Evolutionary conservation across 2,329 filamentous ascomycete genomes (phyloP).

Genomic region (Colletotrichum viniferum): DNA sequence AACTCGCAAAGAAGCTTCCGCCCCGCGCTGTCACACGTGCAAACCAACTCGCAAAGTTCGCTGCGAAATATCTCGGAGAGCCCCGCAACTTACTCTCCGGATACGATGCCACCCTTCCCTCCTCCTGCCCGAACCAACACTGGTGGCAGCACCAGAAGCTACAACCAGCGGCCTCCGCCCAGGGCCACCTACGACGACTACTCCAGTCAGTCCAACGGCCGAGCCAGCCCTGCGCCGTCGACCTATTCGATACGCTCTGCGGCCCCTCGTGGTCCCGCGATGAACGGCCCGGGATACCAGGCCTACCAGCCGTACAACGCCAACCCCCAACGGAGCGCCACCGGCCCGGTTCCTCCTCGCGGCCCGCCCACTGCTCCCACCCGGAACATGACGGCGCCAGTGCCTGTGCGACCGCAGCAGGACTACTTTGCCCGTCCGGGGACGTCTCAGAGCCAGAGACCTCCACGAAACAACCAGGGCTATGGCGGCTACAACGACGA

Average conservation of each 20-base stretch:
- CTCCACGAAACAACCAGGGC: constrained; percentile 25
- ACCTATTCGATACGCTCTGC: constrained; percentile 26
- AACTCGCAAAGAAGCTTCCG: constrained; percentile 38
- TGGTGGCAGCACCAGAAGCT: constrained; percentile 20
- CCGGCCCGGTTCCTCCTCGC: constrained; percentile 38
- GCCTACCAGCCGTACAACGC: constrained; percentile 31
- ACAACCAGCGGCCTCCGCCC: neutral
- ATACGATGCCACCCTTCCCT: constrained; percentile 34
- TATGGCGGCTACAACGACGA: constrained; percentile 40
- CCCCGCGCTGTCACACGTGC: constrained; percentile 26
- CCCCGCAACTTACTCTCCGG: constrained; percentile 31
- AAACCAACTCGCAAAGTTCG: constrained; percentile 22
- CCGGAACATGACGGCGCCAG: constrained; percentile 51
- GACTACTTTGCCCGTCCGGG: constrained; percentile 32
- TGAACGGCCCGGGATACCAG: constrained; percentile 16
- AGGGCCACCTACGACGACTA: constrained; percentile 22
- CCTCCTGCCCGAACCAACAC: constrained; percentile 34
- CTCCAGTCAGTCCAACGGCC: constrained; percentile 29
- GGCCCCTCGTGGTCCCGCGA: constrained; percentile 19
- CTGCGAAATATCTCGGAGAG: constrained; percentile 30
- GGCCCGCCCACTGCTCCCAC: constrained; percentile 41
- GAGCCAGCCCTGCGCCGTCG: constrained; percentile 37
- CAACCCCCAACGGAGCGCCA: constrained; percentile 39
- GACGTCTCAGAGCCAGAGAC: constrained; percentile 25
- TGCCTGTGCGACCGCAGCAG: constrained; percentile 29